A percentile compares a stretch with the other conserved stretches of the same genome.
Conservation (phyloP, 2,329 filamentous ascomycete species). For the Colletotrichum chlorophyti region DNA sequence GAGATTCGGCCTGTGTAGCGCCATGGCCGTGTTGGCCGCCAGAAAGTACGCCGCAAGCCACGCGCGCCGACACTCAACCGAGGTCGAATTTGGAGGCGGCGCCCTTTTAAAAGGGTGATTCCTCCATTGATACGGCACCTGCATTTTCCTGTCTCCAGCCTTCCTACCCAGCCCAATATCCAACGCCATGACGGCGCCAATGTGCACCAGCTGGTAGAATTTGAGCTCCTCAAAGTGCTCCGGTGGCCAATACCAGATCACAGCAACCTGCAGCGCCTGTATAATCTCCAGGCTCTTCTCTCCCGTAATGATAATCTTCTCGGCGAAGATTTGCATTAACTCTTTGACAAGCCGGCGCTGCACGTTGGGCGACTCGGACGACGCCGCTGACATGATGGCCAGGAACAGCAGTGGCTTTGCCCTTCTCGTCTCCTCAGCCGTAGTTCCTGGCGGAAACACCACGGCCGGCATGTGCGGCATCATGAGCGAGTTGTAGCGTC, state of each 20-base stretch:
- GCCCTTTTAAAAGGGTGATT: slow-evolving; percentile 50
- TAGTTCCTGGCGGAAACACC: slow-evolving; percentile 61
- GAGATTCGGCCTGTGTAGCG: slow-evolving; percentile 65
- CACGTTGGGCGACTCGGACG: slow-evolving; percentile 60
- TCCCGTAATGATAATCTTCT: slow-evolving; percentile 75
- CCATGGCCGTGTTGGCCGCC: slow-evolving; percentile 65
- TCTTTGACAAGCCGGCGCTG: slow-evolving; percentile 72
- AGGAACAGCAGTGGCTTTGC: slow-evolving; percentile 72
- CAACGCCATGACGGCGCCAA: slow-evolving; percentile 81
- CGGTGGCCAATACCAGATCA: slow-evolving; percentile 87
- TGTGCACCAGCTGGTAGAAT: slow-evolving; percentile 86
- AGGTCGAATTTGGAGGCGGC: slow-evolving; percentile 57
- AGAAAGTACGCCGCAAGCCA: slow-evolving; percentile 68
- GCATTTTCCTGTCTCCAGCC: slow-evolving; percentile 30
- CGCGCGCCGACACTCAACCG: slow-evolving; percentile 61
- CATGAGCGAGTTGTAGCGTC: slow-evolving; percentile 66
- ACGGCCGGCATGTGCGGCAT: slow-evolving; percentile 67
- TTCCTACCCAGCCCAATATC: slow-evolving; percentile 78
- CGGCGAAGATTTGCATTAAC: slow-evolving; percentile 75
- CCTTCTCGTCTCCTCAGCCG: slow-evolving; percentile 61
- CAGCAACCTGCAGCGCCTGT: slow-evolving; percentile 76
- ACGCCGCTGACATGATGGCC: slow-evolving; percentile 71
- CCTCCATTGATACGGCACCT: slow-evolving; percentile 41
- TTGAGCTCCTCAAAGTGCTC: slow-evolving; percentile 86
- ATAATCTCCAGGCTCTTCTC: slow-evolving; percentile 85